Conservation (phyloP, 495 filamentous ascomycete genomes). For the Apodospora peruviana region DNA sequence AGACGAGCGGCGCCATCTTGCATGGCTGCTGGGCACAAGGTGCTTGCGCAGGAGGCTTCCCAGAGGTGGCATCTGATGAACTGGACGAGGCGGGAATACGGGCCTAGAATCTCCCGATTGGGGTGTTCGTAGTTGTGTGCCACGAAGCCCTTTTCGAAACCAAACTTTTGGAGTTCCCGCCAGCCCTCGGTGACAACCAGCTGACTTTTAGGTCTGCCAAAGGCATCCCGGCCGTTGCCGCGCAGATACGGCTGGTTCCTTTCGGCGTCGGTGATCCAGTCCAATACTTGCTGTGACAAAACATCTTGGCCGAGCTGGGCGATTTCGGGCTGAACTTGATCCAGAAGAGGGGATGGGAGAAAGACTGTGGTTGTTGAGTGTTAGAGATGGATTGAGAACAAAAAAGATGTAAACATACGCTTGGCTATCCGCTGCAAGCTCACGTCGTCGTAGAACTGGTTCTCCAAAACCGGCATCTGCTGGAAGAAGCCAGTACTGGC, state of each 20-base stretch:
- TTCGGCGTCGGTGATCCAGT: constrained; percentile 55
- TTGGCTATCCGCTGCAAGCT: constrained; percentile 37
- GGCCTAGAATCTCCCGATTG: too few relatives aligned
- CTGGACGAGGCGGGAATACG: constrained; percentile 48
- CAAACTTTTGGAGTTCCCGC: constrained; percentile 48
- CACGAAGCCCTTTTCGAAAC: constrained; percentile 46
- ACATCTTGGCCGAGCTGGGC: constrained; percentile 40
- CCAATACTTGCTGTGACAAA: constrained; percentile 38
- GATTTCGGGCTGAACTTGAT: constrained; percentile 32
- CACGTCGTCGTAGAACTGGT: constrained; percentile 45
- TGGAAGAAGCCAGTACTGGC: constrained; percentile 48
- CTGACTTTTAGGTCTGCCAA: constrained; percentile 41
- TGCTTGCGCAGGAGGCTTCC: constrained; percentile 54
- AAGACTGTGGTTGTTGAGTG: constrained; percentile 30
- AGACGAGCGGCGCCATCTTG: constrained; percentile 64
- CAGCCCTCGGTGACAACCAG: constrained; percentile 54
- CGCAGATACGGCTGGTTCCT: constrained; percentile 49
- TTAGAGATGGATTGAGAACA: neutral
- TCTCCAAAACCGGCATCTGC: constrained; percentile 33
- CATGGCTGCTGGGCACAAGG: constrained; percentile 66
- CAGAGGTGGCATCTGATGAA: constrained; percentile 59
- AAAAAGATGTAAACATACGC: constrained; percentile 19
- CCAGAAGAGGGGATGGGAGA: constrained; percentile 32
- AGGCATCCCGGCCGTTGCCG: constrained; percentile 42
- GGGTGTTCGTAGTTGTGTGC: constrained; percentile 49